Percentiles rank a stretch among this genome's conserved stretches.
These are phyloP conservation scores for Calonectria fujianensis DNA, from an alignment of 2,329 filamentous ascomycete genomes.

Conservation along the genomic window DNA sequence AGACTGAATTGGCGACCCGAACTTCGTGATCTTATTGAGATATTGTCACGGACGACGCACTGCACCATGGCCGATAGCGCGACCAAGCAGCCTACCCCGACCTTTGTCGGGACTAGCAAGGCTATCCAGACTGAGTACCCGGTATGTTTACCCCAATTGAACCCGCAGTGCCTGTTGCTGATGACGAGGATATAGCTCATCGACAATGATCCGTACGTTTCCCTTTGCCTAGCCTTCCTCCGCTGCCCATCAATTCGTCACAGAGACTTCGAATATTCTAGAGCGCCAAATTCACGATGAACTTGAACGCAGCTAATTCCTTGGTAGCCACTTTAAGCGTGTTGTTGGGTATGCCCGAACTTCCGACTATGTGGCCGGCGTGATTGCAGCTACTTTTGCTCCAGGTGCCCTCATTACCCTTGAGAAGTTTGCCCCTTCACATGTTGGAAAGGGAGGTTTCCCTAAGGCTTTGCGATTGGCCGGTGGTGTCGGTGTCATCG, in stretches of 20 bases:
- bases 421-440: constrained; percentile 90
- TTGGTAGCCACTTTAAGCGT: constrained; percentile 87
- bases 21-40: constrained; percentile 54
- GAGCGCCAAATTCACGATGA: constrained; percentile 25
- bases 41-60: constrained; percentile 55
- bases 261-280: background rate
- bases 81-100: constrained; percentile 61
- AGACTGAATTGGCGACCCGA: constrained; percentile 51
- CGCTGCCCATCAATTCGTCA: constrained; percentile 31
- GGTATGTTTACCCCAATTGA: constrained; percentile 72
- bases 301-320: constrained; percentile 56
- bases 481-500: constrained; percentile 82
- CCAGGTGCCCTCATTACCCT: constrained; percentile 85
- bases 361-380: constrained; percentile 86
- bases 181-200: constrained; percentile 82
- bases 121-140: constrained; percentile 88
- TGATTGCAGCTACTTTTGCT: constrained; percentile 80
- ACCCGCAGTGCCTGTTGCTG: constrained; percentile 46
- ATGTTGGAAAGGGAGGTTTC: constrained; percentile 89
- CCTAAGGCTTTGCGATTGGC: constrained; percentile 87
- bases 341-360: constrained; percentile 90
- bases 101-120: constrained; percentile 76
- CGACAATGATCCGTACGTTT: constrained; percentile 94
- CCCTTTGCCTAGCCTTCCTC: constrained; percentile 1
- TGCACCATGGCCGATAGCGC: constrained; percentile 62